Conservation (phyloP, 345 rosid genomes). For the Cardiospermum halicacabum region DNA sequence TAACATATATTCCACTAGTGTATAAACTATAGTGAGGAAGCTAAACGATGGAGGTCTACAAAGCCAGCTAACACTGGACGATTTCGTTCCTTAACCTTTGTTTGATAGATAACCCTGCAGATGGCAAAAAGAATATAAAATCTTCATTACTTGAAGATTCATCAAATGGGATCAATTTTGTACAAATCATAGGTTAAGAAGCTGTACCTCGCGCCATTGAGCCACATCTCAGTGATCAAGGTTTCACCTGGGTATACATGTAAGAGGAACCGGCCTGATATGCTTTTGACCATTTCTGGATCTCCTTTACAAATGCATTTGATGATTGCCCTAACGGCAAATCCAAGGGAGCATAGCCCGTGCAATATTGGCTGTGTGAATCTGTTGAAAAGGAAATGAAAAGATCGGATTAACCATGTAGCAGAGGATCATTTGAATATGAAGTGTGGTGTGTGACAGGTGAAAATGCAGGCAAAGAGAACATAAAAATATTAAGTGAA, state of each 20-base stretch:
- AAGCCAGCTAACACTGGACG: conserved; percentile 61
- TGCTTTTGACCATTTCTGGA: conserved; percentile 45
- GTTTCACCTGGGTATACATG: conserved; percentile 87
- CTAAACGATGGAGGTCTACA: conserved; percentile 44
- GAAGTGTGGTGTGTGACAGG: not conserved
- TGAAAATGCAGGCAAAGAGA: not conserved
- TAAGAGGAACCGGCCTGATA: conserved; percentile 70
- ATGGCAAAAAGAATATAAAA: conserved; percentile 17
- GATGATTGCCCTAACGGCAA: conserved; percentile 73
- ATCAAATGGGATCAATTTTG: not conserved
- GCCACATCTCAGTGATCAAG: conserved; percentile 81
- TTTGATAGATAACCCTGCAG: conserved; percentile 66
- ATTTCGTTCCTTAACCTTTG: conserved; percentile 62
- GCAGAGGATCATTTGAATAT: not conserved
- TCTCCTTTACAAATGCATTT: conserved; percentile 75
- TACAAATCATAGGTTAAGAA: not conserved
- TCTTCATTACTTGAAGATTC: not conserved
- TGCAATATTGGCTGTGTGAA: conserved; percentile 86
- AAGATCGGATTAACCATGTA: conserved; percentile 18
- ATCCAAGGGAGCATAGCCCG: conserved; percentile 83
- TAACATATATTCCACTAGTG: not conserved
- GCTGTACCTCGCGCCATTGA: conserved; percentile 60
- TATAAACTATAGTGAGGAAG: conserved; percentile 52
- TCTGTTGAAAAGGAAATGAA: conserved; percentile 24
- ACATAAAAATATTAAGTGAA: no score